Percentiles rank a stretch among this genome's conserved stretches.
Conservation (phyloP, 2,329 filamentous ascomycete species). For the Sphaerulina vaccinii region DNA sequence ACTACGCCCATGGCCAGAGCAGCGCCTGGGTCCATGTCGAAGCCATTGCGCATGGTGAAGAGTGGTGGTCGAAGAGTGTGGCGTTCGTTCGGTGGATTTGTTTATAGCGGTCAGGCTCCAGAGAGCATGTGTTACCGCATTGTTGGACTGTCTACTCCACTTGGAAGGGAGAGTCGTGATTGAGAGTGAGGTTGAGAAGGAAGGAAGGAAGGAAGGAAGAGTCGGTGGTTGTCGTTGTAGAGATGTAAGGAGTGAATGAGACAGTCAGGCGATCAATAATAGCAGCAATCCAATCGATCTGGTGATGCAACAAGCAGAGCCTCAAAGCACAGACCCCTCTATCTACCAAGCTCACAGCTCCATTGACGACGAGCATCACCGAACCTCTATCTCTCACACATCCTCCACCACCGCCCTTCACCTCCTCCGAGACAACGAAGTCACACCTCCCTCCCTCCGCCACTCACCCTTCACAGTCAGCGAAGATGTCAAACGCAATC, state of each 20-base stretch:
- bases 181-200: not conserved
- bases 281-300: too few relatives aligned
- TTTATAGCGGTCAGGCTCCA: not conserved
- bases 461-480: not conserved
- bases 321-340: too few relatives aligned
- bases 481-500: slow-evolving; percentile 82
- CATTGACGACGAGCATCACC: too few relatives aligned
- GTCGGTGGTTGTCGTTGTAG: not conserved
- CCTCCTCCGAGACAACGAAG: too few relatives aligned
- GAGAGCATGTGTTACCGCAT: slow-evolving; percentile 9
- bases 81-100: not conserved
- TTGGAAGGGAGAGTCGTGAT: not conserved
- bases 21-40: slow-evolving; percentile 22
- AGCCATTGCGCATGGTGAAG: slow-evolving; percentile 15
- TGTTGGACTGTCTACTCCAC: not conserved
- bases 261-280: not conserved
- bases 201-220: too few relatives aligned
- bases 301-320: too few relatives aligned
- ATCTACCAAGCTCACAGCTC: too few relatives aligned
- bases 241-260: not conserved
- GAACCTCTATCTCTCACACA: not conserved
- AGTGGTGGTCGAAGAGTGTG: not conserved
- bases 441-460: not conserved
- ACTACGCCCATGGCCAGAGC: slow-evolving; percentile 69
- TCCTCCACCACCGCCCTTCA: not conserved